Percentiles rank a stretch among this genome's conserved stretches.
These are phyloP conservation scores for Akanthomyces muscarius DNA, from an alignment of 2,329 filamentous ascomycete genomes.

Conservation along the genomic window DNA sequence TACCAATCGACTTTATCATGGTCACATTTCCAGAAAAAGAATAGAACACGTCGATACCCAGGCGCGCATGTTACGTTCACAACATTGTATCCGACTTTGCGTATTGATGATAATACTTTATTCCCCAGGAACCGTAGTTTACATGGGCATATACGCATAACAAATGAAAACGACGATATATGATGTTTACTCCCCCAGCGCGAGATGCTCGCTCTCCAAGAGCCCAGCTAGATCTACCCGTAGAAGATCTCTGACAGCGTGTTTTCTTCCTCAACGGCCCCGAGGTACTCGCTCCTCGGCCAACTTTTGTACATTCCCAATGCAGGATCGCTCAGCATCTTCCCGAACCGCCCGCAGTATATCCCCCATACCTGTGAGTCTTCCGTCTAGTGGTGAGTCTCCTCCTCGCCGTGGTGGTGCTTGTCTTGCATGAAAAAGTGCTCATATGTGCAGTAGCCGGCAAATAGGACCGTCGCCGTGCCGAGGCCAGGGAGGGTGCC, in stretches of 20 bases:
- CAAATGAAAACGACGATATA: slow-evolving; percentile 12
- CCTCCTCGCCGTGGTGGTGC: slow-evolving; percentile 47
- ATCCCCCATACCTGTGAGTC: too few relatives aligned
- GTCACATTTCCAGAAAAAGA: too few relatives aligned
- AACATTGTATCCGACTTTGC: not conserved
- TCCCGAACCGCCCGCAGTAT: not conserved
- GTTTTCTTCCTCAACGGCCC: not conserved
- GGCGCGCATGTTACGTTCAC: not conserved
- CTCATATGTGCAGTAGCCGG: slow-evolving; percentile 85
- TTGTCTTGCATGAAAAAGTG: slow-evolving; percentile 77
- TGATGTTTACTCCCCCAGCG: not conserved
- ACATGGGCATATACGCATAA: slow-evolving; percentile 9
- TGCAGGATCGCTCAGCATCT: not conserved
- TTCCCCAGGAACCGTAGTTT: slow-evolving; percentile 15
- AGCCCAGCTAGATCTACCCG: not conserved
- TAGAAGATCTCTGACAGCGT: too few relatives aligned
- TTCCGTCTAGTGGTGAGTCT: slow-evolving; percentile 9
- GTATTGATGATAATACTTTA: not conserved
- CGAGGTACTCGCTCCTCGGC: not conserved
- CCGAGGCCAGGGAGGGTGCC: slow-evolving; percentile 83
- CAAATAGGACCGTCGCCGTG: slow-evolving; percentile 87
- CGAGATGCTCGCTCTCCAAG: not conserved
- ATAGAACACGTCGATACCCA: too few relatives aligned
- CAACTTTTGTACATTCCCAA: slow-evolving; percentile 7
- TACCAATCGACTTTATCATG: too few relatives aligned